A percentile compares a stretch with the other conserved stretches of the same genome.
These are phyloP conservation scores for Candida albicans DNA, from an alignment of 1,139 yeast genomes.

Conservation along the genomic window DNA sequence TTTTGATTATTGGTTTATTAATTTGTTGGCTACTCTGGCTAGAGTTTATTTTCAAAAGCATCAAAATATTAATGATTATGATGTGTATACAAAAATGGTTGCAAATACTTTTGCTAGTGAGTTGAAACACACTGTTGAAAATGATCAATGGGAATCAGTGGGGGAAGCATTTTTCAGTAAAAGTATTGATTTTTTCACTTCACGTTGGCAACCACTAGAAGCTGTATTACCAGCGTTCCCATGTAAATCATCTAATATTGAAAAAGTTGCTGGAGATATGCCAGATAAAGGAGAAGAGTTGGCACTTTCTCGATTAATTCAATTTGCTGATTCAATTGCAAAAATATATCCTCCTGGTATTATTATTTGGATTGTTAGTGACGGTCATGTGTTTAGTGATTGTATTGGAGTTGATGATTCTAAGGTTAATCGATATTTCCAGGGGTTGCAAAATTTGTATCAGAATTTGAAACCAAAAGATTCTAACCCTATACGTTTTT, in stretches of 20 bases:
- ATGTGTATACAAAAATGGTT: constrained; percentile 20
- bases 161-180: constrained; percentile 44
- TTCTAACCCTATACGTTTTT: constrained; percentile 27
- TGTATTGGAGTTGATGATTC: constrained; percentile 57
- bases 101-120: constrained; percentile 37
- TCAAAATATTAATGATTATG: constrained; percentile 3
- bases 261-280: constrained; percentile 49
- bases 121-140: constrained; percentile 47
- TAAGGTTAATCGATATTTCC: constrained; percentile 49
- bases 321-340: constrained; percentile 32
- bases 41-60: constrained; percentile 10
- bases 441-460: constrained; percentile 43
- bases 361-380: constrained; percentile 57
- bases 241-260: constrained; percentile 56
- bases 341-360: constrained; percentile 55
- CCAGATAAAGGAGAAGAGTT: constrained; percentile 53
- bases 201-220: constrained; percentile 47
- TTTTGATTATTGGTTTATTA: constrained; percentile 38
- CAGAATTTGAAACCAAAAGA: constrained; percentile 25
- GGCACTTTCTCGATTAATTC: constrained; percentile 34
- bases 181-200: constrained; percentile 48
- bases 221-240: constrained; percentile 67
- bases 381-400: constrained; percentile 67
- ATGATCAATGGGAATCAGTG: constrained; percentile 50
- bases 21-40: constrained; percentile 22